Evolutionary conservation across 164 flowering plant genomes (phyloP), one percentile per base, ranked within the genome.

Genomic region (Kalanchoe fedtschenkoi): DNA sequence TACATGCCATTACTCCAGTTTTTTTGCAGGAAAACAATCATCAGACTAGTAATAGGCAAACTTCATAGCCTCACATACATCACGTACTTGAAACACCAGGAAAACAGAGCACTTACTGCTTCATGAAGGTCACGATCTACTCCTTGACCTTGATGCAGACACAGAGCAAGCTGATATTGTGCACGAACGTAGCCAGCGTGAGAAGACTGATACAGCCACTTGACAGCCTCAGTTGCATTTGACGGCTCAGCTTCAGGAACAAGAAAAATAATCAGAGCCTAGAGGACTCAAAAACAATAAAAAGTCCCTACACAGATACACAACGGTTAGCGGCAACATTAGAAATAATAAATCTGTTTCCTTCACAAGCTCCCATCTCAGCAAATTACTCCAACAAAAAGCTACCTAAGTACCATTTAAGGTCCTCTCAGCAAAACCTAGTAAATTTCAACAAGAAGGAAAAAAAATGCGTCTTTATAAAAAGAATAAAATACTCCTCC

Each of bases 131-230:
- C 76, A 58, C 72, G 65, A 51, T 72, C 72, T 24, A 77, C 72
- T 58, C 90, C 96, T 64, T 76, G 83, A 30, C 95, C 95, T 38
- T 80, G 84, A 72, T 90, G 97, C 51, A 90, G 68, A 76, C 95
- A 85, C 63, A 93, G 90, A 0, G 91, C 99, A 39, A 93, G 86
- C 62, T 90, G 96, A 76, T 93, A 93, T 68, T 87, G 96, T 30
- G 97, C 97, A 61, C 97, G 92, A 19, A 77, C 79, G 74, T 88
- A 74, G 32, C 97, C 95, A 60, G 80, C 76, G 44, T 29, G 5
- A n/a, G 96, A 77, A 64, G 96, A 84, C 69, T 63, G 46, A 59
- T 68, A 67, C 54, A 93, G 69, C 95, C 88, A 93, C 64, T 80
- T 82, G 11, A 88, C 76, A 67, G 97, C 92, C 70, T 83, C 89